Evolutionary conservation across 345 rosid species (phyloP).

Genomic region (Aquilaria malaccensis): DNA sequence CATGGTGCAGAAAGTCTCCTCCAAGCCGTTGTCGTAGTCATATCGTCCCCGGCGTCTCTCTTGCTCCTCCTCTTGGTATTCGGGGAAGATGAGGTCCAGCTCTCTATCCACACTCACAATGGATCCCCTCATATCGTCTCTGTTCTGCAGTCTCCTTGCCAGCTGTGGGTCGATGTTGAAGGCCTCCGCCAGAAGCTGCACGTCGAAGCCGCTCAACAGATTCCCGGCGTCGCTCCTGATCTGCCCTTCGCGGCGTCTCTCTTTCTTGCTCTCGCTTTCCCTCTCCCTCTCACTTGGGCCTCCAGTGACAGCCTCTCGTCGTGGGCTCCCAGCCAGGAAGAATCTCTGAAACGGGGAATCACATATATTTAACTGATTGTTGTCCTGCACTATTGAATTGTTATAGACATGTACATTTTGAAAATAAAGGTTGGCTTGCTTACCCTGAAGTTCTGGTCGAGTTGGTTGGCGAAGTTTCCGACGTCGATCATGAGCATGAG

Average conservation of each 20-base stretch:
- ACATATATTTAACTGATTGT: background rate
- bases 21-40: conserved; percentile 35
- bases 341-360: conserved; percentile 24
- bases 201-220: conserved; percentile 38
- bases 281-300: conserved; percentile 1
- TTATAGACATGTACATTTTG: too few relatives aligned
- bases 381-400: too few relatives aligned
- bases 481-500: conserved; percentile 26
- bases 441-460: conserved; percentile 37
- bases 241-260: conserved; percentile 5
- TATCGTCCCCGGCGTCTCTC: conserved; percentile 9
- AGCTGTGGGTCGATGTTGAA: conserved; percentile 35
- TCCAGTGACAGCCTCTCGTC: conserved; percentile 9
- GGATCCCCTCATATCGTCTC: conserved; percentile 43
- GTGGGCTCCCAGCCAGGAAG: conserved; percentile 47
- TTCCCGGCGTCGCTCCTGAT: conserved; percentile 21
- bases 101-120: conserved; percentile 35
- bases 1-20: conserved; percentile 49
- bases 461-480: conserved; percentile 35
- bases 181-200: conserved; percentile 29
- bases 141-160: conserved; percentile 36
- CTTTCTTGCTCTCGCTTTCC: background rate
- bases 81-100: conserved; percentile 26
- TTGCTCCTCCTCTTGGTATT: background rate
- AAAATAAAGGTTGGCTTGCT: background rate